Evolutionary conservation across 192 early-diverging fungal genomes (phyloP).

Genomic region (Entomortierella parvispora): DNA sequence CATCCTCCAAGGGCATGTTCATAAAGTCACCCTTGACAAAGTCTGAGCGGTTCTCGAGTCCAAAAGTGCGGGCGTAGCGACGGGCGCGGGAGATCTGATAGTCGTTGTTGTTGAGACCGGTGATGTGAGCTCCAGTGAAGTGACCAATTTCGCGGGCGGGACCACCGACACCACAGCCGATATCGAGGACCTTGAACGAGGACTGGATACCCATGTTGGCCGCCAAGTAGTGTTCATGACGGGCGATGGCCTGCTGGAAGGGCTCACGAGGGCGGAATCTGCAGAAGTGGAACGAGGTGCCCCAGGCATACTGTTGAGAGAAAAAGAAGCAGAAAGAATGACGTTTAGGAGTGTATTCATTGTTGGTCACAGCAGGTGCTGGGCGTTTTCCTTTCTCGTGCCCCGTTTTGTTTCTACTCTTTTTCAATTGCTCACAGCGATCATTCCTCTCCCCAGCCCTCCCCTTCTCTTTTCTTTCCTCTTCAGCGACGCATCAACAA

Average conservation of each 20-base stretch:
- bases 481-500: not conserved
- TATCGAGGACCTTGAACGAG: conserved; percentile 85
- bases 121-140: conserved; percentile 89
- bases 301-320: conserved; percentile 75
- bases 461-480: not conserved
- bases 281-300: conserved; percentile 92
- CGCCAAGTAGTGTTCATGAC: conserved; percentile 93
- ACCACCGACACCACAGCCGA: conserved; percentile 97
- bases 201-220: conserved; percentile 74
- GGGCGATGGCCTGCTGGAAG: conserved; percentile 83
- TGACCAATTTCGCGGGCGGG: conserved; percentile 93
- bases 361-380: not conserved
- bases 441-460: not conserved
- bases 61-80: conserved; percentile 74
- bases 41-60: conserved; percentile 63
- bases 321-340: not conserved
- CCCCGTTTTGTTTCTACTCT: not conserved
- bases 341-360: not conserved
- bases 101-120: conserved; percentile 97
- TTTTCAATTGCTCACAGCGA: not conserved
- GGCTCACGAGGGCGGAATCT: conserved; percentile 80
- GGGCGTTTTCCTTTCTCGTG: no score
- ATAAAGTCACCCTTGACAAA: conserved; percentile 85
- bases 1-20: conserved; percentile 86
- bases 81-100: conserved; percentile 86